Conservation (phyloP, 2,329 filamentous ascomycete genomes). For the Elsinoe necatrix region DNA sequence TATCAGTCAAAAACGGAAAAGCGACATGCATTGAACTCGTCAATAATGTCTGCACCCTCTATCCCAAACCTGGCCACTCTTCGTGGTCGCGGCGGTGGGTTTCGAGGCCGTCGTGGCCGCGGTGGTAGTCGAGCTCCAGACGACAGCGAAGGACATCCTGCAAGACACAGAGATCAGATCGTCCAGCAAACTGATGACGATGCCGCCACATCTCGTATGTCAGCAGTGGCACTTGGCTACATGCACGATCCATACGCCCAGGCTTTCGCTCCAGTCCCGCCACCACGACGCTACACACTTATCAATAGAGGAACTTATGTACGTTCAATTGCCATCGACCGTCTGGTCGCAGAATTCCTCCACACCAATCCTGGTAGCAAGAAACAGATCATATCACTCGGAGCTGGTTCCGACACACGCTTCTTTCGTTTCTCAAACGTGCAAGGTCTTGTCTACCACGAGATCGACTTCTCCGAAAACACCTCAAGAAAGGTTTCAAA, state of each 20-base stretch:
- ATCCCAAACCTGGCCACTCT: slow-evolving; percentile 72
- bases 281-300: slow-evolving; percentile 67
- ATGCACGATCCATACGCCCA: slow-evolving; percentile 71
- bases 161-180: slow-evolving; percentile 47
- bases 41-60: slow-evolving; percentile 19
- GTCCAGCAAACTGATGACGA: slow-evolving; percentile 89
- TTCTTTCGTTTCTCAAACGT: slow-evolving; percentile 63
- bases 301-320: slow-evolving; percentile 98
- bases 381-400: slow-evolving; percentile 82
- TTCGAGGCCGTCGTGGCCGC: slow-evolving; percentile 37
- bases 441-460: slow-evolving; percentile 64
- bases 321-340: slow-evolving; percentile 74
- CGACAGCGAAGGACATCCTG: slow-evolving; percentile 37
- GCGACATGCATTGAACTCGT: too few species aligned
- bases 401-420: slow-evolving; percentile 88
- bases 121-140: slow-evolving; percentile 22
- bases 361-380: slow-evolving; percentile 30
- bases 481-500: slow-evolving; percentile 54
- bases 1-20: too few species aligned
- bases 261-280: slow-evolving; percentile 53
- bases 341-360: slow-evolving; percentile 65
- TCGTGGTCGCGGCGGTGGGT: slow-evolving; percentile 40
- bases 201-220: slow-evolving; percentile 79
- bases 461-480: slow-evolving; percentile 78
- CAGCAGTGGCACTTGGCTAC: slow-evolving; percentile 79